phyloP scores from a whole-genome alignment of 257 asterid species.

The Echites panduratus region DNA sequence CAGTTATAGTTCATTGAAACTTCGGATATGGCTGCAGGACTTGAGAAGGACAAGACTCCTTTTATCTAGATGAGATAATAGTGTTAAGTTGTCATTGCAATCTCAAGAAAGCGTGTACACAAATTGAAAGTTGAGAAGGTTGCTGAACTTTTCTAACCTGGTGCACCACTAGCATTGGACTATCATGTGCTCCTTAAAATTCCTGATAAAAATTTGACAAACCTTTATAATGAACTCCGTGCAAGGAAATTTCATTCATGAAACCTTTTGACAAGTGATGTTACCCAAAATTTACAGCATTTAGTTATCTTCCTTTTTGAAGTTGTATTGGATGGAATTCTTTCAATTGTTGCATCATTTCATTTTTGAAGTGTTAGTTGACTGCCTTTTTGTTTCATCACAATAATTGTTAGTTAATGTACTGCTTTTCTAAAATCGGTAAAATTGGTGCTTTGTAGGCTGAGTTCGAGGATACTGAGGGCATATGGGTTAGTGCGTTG shows the following conservation, averaged over 20 bases:
- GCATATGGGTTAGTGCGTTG: conserved; percentile 70
- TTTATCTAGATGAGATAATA: not conserved
- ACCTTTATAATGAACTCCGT: not conserved
- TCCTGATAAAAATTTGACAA: not conserved
- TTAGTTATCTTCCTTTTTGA: not conserved
- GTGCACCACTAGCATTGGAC: not conserved
- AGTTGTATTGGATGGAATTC: not conserved
- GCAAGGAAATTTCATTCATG: not conserved
- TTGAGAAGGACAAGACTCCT: not conserved
- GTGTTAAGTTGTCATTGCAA: not conserved
- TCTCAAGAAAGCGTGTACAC: not conserved
- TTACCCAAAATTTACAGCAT: not conserved
- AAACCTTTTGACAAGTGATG: not conserved
- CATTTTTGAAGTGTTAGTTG: not conserved
- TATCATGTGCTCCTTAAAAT: not conserved
- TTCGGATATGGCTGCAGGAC: not conserved
- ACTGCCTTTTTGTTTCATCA: not conserved
- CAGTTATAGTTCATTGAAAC: not conserved
- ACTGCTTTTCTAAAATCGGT: not conserved
- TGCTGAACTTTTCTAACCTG: not conserved
- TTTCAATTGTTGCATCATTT: not conserved
- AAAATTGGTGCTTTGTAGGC: conserved; percentile 39
- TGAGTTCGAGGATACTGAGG: conserved; percentile 67
- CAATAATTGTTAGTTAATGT: not conserved
- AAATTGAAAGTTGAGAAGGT: not conserved